These are phyloP conservation scores for Trypanosoma avium DNA, from an alignment of 208 protist species.

Conservation along the genomic window DNA sequence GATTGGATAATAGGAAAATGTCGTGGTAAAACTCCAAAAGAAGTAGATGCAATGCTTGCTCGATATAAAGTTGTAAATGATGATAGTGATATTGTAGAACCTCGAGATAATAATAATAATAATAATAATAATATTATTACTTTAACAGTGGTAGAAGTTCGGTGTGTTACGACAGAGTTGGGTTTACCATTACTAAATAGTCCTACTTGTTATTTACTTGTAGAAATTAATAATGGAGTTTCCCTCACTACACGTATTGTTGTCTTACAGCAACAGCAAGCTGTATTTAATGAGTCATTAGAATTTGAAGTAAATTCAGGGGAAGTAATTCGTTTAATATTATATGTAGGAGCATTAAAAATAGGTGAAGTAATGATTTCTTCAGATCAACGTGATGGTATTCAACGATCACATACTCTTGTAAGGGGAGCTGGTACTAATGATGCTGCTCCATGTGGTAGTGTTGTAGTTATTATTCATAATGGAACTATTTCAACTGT, in stretches of 20 bases:
- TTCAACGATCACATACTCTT: constrained; percentile 10
- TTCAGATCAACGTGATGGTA: neutral
- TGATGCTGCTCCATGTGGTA: constrained; percentile 19
- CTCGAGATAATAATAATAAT: neutral
- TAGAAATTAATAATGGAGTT: constrained; percentile 2
- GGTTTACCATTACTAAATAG: constrained; percentile 12
- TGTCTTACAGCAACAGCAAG: constrained; percentile 7
- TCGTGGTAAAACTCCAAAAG: neutral
- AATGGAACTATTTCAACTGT: neutral
- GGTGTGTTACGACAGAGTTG: constrained; percentile 1
- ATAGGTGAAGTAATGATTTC: constrained; percentile 18
- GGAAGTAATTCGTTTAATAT: constrained; percentile 13
- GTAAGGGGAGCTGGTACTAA: constrained; percentile 21
- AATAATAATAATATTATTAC: neutral
- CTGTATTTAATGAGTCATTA: constrained; percentile 23
- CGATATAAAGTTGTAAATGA: neutral
- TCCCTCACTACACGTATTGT: neutral
- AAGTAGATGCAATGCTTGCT: constrained; percentile 16
- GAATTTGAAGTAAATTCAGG: neutral
- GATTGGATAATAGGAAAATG: constrained; percentile 40
- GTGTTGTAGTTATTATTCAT: constrained; percentile 13
- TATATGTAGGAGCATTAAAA: constrained; percentile 3
- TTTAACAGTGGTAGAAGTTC: constrained; percentile 19
- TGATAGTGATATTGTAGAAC: neutral
- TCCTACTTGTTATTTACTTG: constrained; percentile 9